A percentile compares a stretch with the other conserved stretches of the same genome.
These are phyloP conservation scores for Biscogniauxia marginata DNA, from an alignment of 2,329 filamentous ascomycete species.

Conservation along the genomic window DNA sequence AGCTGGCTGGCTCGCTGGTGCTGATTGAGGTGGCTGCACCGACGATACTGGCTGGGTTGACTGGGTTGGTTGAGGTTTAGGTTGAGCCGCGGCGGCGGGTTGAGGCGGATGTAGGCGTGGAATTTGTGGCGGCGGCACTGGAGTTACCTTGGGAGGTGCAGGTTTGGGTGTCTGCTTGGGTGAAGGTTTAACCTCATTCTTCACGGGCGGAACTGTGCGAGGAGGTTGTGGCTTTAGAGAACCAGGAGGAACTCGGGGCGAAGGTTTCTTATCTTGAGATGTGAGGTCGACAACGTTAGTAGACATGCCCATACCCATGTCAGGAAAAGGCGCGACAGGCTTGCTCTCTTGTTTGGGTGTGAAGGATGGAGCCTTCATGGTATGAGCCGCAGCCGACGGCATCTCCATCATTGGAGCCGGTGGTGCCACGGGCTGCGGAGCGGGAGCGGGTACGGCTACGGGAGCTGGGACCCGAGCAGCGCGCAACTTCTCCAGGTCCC, in stretches of 20 bases:
- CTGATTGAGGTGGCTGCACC: slow-evolving; percentile 14
- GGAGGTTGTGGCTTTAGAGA: slow-evolving; percentile 15
- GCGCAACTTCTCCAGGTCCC: slow-evolving; percentile 49
- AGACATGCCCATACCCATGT: slow-evolving; percentile 52
- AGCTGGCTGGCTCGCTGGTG: slow-evolving; percentile 18
- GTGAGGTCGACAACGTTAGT: slow-evolving; percentile 31
- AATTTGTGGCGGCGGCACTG: slow-evolving; percentile 23
- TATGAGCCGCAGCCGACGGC: slow-evolving; percentile 34
- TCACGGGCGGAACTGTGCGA: slow-evolving; percentile 22
- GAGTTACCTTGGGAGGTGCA: slow-evolving; percentile 20
- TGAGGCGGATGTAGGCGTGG: slow-evolving; percentile 22
- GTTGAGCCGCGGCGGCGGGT: slow-evolving; percentile 10
- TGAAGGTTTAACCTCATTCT: slow-evolving; percentile 30
- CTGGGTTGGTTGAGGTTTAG: slow-evolving; percentile 8
- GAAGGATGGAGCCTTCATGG: slow-evolving; percentile 28
- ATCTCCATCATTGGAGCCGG: slow-evolving; percentile 35
- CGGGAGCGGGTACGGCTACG: slow-evolving; percentile 15
- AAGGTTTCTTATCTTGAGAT: slow-evolving; percentile 26
- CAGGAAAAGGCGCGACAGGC: slow-evolving; percentile 53
- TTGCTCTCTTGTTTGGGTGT: slow-evolving; percentile 38
- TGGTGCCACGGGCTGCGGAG: slow-evolving; percentile 22
- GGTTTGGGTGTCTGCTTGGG: slow-evolving; percentile 24
- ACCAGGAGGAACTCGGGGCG: slow-evolving; percentile 25
- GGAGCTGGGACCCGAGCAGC: slow-evolving; percentile 27
- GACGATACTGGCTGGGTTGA: slow-evolving; percentile 10